Evolutionary conservation across 306 rosid genomes (phyloP), one percentile per base, ranked within the genome.

Genomic region (Inga oerstediana): DNA sequence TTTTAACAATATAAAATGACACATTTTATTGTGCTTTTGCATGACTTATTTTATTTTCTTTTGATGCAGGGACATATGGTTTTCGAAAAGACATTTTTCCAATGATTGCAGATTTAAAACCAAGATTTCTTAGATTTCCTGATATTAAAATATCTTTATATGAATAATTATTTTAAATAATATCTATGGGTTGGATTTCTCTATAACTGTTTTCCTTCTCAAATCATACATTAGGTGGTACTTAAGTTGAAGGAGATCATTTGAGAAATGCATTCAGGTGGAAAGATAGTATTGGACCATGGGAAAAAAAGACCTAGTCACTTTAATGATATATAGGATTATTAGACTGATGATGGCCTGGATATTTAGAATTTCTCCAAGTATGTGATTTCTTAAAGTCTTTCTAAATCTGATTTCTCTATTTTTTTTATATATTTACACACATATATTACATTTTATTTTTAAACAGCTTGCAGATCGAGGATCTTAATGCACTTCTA

Each of bases 381-480:
- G 98, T 92, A 83, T 32, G 34, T 32, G 3, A 32, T 32, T 48
- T 62, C 2, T 54, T 73, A 20, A 58, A 58, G 8, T 58, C n/a
- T 84, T 84, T 20, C 24, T 6, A 58, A 58, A 2, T 8, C 20
- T 56, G 4, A 9, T 52, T 16, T 5, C 37, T 24, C 52, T 46
- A 2, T 11, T 46, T 45, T 10, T 48, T 48, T 7, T 11, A 0
- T 16, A 8, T 46, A 7, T 46, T 46, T 10, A 13, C 6, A 19
- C 19, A 54, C 17, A 17, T 1, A 16, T 54, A 1, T 19, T 16
- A 3, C 19, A 54, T 19, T 2, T 54, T 27, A 27, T 27, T 80
- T 64, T 69, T 81, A 67, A 68, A 84, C 92, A 94, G 98, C 93
- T 94, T 44, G 85, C 93, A 39, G 30, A 24, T 24, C 27, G 27